These are phyloP conservation scores for Fragaria vesca DNA, from an alignment of 306 rosid genomes.

Conservation along the genomic window DNA sequence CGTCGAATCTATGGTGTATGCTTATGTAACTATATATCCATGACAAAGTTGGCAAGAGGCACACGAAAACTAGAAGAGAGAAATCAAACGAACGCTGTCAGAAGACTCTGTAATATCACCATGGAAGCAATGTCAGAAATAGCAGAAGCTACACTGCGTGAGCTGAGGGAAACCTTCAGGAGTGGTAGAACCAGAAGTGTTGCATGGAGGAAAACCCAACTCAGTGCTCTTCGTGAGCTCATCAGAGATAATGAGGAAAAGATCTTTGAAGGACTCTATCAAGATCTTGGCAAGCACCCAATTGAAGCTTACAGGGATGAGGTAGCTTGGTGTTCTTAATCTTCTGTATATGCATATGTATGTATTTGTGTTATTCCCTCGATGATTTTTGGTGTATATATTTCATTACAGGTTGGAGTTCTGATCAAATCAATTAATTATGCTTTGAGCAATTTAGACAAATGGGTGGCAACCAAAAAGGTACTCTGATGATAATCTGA, in stretches of 20 bases:
- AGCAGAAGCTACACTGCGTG: slow-evolving; percentile 33
- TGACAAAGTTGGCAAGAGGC: neutral
- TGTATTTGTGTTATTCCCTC: neutral
- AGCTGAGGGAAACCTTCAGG: slow-evolving; percentile 54
- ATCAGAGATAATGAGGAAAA: slow-evolving; percentile 55
- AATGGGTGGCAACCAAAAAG: slow-evolving; percentile 79
- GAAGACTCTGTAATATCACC: neutral
- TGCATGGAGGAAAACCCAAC: slow-evolving; percentile 80
- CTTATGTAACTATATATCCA: neutral
- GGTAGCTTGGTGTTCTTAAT: slow-evolving; percentile 29
- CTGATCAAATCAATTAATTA: slow-evolving; percentile 48
- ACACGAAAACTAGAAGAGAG: neutral
- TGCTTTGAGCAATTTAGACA: slow-evolving; percentile 46
- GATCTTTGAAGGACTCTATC: slow-evolving; percentile 52
- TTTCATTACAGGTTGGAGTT: slow-evolving; percentile 59
- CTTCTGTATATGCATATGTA: neutral
- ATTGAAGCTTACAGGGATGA: slow-evolving; percentile 77
- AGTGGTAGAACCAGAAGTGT: slow-evolving; percentile 56
- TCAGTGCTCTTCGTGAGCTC: slow-evolving; percentile 47
- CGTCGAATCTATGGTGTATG: neutral
- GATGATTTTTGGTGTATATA: neutral
- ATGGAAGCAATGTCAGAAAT: slow-evolving; percentile 27
- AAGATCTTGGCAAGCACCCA: slow-evolving; percentile 90
- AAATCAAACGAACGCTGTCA: neutral
- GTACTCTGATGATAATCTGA: slow-evolving; percentile 6